Percentiles rank a stretch among this genome's conserved stretches.
phyloP scores from a whole-genome alignment of 83 land plant genomes.

The Picea engelmannii region DNA sequence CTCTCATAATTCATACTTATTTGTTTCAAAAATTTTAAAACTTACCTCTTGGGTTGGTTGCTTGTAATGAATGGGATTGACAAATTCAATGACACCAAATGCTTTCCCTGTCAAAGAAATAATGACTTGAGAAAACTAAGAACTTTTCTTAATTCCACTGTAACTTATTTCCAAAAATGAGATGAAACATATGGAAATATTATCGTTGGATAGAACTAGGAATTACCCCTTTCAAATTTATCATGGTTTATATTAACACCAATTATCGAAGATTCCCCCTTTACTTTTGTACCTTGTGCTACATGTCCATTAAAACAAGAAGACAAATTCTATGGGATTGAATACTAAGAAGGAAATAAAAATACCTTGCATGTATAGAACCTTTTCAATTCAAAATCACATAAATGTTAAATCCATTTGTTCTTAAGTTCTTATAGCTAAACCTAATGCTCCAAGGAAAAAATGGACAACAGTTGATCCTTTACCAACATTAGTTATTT shows the following conservation, averaged over 20 bases:
- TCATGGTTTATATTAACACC: slow-evolving; percentile 71
- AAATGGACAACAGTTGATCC: slow-evolving; percentile 64
- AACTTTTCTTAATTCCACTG: background rate
- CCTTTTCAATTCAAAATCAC: too few relatives aligned
- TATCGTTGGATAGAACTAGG: too few relatives aligned
- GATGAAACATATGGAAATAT: too few relatives aligned
- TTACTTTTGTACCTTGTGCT: slow-evolving; percentile 70
- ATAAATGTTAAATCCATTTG: too few relatives aligned
- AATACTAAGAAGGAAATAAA: too few relatives aligned
- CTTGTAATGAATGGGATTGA: slow-evolving; percentile 62
- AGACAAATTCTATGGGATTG: too few relatives aligned
- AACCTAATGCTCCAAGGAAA: slow-evolving; percentile 77
- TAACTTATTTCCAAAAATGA: background rate
- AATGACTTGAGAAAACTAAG: background rate
- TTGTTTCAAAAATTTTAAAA: background rate
- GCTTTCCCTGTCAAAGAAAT: slow-evolving; percentile 44
- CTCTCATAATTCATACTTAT: too few relatives aligned
- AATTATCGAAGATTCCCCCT: slow-evolving; percentile 76
- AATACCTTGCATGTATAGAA: too few relatives aligned
- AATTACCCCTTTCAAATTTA: slow-evolving; percentile 68
- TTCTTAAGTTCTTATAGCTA: slow-evolving; percentile 33
- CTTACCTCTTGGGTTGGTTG: slow-evolving; percentile 72
- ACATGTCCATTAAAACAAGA: too few relatives aligned
- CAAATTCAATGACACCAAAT: slow-evolving; percentile 76
- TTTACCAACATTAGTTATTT: slow-evolving; percentile 57